These are phyloP conservation scores for Bryum argenteum DNA, from an alignment of 225 moss, liverwort and hornwort species.

Conservation along the genomic window DNA sequence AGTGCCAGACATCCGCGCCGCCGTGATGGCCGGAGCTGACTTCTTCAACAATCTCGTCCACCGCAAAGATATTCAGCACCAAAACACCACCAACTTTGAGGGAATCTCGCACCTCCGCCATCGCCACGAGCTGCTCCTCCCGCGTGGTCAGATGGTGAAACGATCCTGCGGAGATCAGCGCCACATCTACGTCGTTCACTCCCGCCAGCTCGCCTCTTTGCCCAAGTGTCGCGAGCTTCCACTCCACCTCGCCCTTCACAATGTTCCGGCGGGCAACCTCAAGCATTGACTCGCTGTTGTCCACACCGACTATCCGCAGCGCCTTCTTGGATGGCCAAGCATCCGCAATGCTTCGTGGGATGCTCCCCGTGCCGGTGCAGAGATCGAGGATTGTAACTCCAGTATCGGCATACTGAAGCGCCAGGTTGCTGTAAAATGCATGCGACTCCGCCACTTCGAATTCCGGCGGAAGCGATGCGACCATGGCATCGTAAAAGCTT, in stretches of 20 bases:
- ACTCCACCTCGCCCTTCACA: conserved; percentile 36
- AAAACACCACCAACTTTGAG: conserved; percentile 38
- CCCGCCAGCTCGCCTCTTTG: conserved; percentile 38
- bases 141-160: conserved; percentile 52
- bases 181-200: conserved; percentile 33
- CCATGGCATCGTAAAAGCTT: conserved; percentile 54
- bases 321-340: conserved; percentile 30
- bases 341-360: conserved; percentile 39
- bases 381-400: conserved; percentile 47
- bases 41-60: conserved; percentile 54
- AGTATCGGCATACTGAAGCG: conserved; percentile 28
- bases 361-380: conserved; percentile 47
- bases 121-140: conserved; percentile 46
- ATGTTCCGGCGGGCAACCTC: conserved; percentile 33
- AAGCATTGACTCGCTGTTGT: conserved; percentile 51
- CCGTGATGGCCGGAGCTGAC: conserved; percentile 33
- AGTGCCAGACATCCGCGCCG: conserved; percentile 40
- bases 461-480: conserved; percentile 50
- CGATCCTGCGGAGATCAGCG: conserved; percentile 48
- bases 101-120: conserved; percentile 42
- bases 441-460: conserved; percentile 50
- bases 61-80: conserved; percentile 45
- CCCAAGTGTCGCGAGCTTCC: conserved; percentile 40
- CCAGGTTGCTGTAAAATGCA: conserved; percentile 40
- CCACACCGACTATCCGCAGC: conserved; percentile 41